A percentile compares a stretch with the other conserved stretches of the same genome.
Conservation (phyloP, 345 rosid genomes). For the Microthlaspi erraticum region DNA sequence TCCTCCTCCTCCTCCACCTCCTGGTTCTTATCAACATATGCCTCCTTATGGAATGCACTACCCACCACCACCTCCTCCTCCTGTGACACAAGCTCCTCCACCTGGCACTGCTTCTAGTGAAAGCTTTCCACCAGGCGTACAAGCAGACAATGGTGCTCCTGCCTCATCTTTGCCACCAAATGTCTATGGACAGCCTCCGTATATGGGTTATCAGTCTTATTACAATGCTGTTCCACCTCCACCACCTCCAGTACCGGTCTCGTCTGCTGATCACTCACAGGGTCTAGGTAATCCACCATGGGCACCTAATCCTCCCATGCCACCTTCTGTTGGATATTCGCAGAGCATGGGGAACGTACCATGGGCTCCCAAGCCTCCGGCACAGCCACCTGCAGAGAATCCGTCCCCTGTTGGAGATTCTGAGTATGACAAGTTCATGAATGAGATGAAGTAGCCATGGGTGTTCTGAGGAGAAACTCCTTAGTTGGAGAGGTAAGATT, state of each 20-base stretch:
- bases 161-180: constrained; percentile 58
- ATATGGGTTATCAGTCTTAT: constrained; percentile 75
- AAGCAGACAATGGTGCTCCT: constrained; percentile 64
- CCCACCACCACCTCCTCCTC: constrained; percentile 60
- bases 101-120: constrained; percentile 73
- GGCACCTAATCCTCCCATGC: constrained; percentile 46
- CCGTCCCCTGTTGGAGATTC: constrained; percentile 70
- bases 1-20: constrained; percentile 74
- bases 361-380: constrained; percentile 73
- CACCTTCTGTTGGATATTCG: constrained; percentile 61
- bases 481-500: constrained; percentile 57
- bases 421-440: constrained; percentile 96
- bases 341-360: constrained; percentile 69
- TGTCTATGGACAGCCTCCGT: constrained; percentile 64
- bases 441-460: constrained; percentile 83
- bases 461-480: constrained; percentile 28
- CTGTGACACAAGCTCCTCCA: constrained; percentile 63
- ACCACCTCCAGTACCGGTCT: constrained; percentile 62
- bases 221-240: constrained; percentile 78
- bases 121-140: constrained; percentile 90
- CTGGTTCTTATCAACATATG: constrained; percentile 87
- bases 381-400: constrained; percentile 63
- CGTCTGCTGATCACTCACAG: constrained; percentile 50
- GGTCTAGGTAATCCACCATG: constrained; percentile 43
- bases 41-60: constrained; percentile 85